These are phyloP conservation scores for Paramecium caudatum DNA, from an alignment of 73 alveolate genomes.

Conservation along the genomic window DNA sequence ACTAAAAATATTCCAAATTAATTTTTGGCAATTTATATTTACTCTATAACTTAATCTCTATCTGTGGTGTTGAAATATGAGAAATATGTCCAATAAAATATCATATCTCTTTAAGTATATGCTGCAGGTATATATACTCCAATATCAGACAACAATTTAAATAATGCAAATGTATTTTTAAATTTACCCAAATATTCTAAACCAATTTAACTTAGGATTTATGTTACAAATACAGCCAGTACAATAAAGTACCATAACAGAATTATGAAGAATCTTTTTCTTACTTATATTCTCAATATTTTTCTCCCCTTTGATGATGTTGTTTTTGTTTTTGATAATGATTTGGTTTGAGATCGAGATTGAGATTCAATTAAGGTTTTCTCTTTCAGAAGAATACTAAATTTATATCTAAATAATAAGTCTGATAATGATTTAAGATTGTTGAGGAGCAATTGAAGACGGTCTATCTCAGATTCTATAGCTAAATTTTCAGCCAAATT, in stretches of 20 bases:
- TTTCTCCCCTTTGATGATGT: no score
- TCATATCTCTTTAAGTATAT: not conserved
- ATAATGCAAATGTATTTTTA: not conserved
- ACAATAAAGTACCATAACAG: not conserved
- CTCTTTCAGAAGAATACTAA: conserved; percentile 3
- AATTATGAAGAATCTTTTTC: not conserved
- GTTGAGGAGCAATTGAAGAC: not conserved
- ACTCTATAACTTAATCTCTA: not conserved
- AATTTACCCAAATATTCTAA: not conserved
- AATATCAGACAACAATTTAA: conserved; percentile 27
- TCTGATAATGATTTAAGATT: not conserved
- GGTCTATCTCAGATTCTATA: not conserved
- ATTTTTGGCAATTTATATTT: not conserved
- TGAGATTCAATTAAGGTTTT: not conserved
- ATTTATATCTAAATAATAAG: not conserved
- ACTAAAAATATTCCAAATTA: not conserved
- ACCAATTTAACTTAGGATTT: not conserved
- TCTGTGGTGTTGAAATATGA: not conserved
- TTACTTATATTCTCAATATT: not conserved
- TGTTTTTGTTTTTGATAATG: not conserved
- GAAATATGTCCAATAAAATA: not conserved
- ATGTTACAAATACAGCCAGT: not conserved
- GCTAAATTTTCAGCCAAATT: not conserved
- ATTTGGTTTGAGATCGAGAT: not conserved
- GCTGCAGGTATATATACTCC: conserved; percentile 52